A percentile compares a stretch with the other conserved stretches of the same genome.
phyloP scores from a whole-genome alignment of 441 rosid species.

The Iberis amara region DNA sequence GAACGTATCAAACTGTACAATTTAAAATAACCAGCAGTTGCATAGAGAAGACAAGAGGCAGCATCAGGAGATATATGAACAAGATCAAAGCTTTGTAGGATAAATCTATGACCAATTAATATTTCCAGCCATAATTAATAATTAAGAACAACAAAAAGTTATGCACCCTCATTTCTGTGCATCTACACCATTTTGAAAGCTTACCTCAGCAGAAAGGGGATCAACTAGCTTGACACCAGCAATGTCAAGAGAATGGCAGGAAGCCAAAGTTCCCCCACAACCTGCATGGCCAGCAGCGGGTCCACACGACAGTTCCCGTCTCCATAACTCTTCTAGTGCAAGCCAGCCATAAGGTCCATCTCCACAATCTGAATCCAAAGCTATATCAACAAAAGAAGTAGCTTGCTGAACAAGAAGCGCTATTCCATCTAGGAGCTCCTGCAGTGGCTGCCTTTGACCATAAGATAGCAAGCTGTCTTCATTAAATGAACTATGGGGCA shows the following conservation, averaged over 20 bases:
- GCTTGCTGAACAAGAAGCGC: constrained; percentile 93
- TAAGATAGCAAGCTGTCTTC: constrained; percentile 82
- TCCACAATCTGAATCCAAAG: constrained; percentile 86
- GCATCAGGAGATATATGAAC: constrained; percentile 14
- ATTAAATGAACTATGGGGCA: constrained; percentile 63
- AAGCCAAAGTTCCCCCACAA: constrained; percentile 97
- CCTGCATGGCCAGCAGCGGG: constrained; percentile 98
- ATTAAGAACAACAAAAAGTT: constrained; percentile 17
- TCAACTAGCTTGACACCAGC: constrained; percentile 94
- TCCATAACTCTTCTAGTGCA: constrained; percentile 97
- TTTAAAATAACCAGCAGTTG: constrained; percentile 4
- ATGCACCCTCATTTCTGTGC: constrained; percentile 7
- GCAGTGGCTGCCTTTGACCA: constrained; percentile 90
- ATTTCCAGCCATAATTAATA: background rate
- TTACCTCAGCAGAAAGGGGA: constrained; percentile 97
- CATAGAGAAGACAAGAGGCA: constrained; percentile 9
- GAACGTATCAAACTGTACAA: background rate
- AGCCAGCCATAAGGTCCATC: constrained; percentile 99
- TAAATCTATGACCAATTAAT: constrained; percentile 3
- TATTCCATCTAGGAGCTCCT: constrained; percentile 92
- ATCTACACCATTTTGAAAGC: constrained; percentile 29
- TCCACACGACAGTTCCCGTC: constrained; percentile 93
- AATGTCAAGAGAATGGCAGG: constrained; percentile 92
- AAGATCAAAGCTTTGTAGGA: constrained; percentile 13
- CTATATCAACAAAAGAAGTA: constrained; percentile 93